Evolutionary conservation across 352 stramenopile species (phyloP), one percentile per base, ranked within the genome.

Genomic region (Pseudoperonospora humuli): DNA sequence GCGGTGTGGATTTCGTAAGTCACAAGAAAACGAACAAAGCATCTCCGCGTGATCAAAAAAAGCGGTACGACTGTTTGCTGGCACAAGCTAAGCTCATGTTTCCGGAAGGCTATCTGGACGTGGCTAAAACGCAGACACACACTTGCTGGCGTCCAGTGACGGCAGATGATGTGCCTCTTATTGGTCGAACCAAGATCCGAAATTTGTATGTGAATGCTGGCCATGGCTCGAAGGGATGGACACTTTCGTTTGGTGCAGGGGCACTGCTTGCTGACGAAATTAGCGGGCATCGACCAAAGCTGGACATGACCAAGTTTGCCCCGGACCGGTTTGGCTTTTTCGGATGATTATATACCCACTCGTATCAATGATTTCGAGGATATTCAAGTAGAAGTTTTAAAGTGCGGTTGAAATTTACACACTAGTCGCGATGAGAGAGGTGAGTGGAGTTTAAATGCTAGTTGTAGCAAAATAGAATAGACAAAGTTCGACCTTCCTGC

Each of bases 131-230:
- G 74, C 74, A 75, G 29, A 73, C 68, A 18, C 81, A 91, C 51
- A 83, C 84, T 43, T 90, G 81, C 55, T 86, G 78, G 70, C 78
- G 76, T 5, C 81, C 78, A 2, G 81, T 88, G 32, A 93, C 76
- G 26, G 75, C 81, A 31, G 81, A 93, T 46, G 81, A 90, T 39
- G 78, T 93, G 25, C 78, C 81, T 28, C 56, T 91, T 18, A 82
- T 93, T 14, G 81, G 81, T 3, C 74, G 77, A 45, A 93, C 81
- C 8, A 78, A 74, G 38, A 70, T 91, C 29, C 64, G 69, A 36
- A 93, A 93, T 46, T 54, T 93, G 45, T 91, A 81, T 51, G 76
- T 93, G 35, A 93, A 93, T 62, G 71, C 76, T 33, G 81, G 81
- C 7, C 78, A 93, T 45, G 81, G 81, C 4, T 89, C 81, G 38